A percentile compares a stretch with the other conserved stretches of the same genome.
These are phyloP conservation scores for Aulographum hederae DNA, from an alignment of 2,329 filamentous ascomycete species.

Conservation along the genomic window DNA sequence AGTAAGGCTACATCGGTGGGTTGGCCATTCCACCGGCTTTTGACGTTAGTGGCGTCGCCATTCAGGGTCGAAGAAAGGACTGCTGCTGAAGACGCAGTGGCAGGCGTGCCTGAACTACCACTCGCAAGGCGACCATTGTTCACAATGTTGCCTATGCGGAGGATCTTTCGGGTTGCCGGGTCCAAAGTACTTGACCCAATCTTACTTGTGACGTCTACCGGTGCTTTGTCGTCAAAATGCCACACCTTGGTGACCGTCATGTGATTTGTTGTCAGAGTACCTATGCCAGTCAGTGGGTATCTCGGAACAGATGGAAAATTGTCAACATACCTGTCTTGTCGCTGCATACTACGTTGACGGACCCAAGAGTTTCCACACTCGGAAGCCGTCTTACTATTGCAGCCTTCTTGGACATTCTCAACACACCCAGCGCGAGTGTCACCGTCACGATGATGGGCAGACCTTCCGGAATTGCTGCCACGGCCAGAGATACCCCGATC, in stretches of 20 bases:
- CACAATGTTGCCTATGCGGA: constrained; percentile 88
- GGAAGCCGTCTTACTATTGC: constrained; percentile 92
- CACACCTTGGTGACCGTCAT: constrained; percentile 97
- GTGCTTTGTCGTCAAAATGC: constrained; percentile 54
- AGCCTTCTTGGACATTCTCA: constrained; percentile 88
- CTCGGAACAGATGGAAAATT: too few species aligned
- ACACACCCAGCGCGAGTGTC: constrained; percentile 80
- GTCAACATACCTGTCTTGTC: constrained; percentile 63
- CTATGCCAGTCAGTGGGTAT: constrained; percentile 21
- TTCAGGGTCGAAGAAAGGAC: constrained; percentile 72
- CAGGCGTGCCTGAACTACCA: constrained; percentile 42
- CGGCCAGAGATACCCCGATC: constrained; percentile 88
- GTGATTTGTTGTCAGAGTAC: constrained; percentile 90
- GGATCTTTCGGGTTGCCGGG: constrained; percentile 57
- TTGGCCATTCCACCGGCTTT: constrained; percentile 89
- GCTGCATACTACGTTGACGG: constrained; percentile 98
- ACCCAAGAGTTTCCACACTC: constrained; percentile 91
- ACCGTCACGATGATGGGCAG: constrained; percentile 97
- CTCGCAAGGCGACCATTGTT: constrained; percentile 79
- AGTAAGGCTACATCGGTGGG: constrained; percentile 96
- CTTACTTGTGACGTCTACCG: constrained; percentile 38
- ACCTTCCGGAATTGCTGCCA: constrained; percentile 90
- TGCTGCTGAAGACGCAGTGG: constrained; percentile 53
- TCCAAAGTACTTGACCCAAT: constrained; percentile 39
- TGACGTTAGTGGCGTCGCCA: constrained; percentile 40